A percentile compares a stretch with the other conserved stretches of the same genome.
Conservation (phyloP, 2,329 filamentous ascomycete genomes). For the Xylaria polymorpha region DNA sequence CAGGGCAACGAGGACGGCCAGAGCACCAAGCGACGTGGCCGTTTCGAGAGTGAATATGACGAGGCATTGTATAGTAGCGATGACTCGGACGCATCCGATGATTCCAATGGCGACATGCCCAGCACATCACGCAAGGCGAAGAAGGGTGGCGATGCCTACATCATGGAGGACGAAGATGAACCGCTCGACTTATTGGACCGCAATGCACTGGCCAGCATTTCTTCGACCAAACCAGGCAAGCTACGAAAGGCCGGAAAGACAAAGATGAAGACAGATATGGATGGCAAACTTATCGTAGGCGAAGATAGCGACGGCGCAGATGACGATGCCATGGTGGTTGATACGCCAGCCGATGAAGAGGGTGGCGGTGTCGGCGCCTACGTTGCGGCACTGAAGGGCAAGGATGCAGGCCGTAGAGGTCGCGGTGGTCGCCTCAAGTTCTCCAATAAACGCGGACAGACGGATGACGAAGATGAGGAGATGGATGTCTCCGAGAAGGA, state of each 20-base stretch:
- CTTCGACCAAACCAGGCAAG: slow-evolving; percentile 83
- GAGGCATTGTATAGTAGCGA: slow-evolving; percentile 92
- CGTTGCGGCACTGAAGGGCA: slow-evolving; percentile 75
- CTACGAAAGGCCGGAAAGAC: slow-evolving; percentile 64
- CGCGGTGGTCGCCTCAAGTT: slow-evolving; percentile 77
- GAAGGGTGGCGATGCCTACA: slow-evolving; percentile 80
- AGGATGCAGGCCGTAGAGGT: slow-evolving; percentile 72
- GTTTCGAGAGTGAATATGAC: slow-evolving; percentile 93
- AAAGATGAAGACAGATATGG: slow-evolving; percentile 77
- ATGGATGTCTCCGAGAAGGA: slow-evolving; percentile 65
- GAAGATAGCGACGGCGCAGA: slow-evolving; percentile 61
- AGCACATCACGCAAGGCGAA: slow-evolving; percentile 59
- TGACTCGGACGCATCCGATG: slow-evolving; percentile 70
- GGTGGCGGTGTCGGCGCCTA: slow-evolving; percentile 74
- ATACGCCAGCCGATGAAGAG: slow-evolving; percentile 58
- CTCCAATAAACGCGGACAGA: slow-evolving; percentile 69
- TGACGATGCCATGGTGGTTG: slow-evolving; percentile 71
- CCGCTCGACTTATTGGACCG: slow-evolving; percentile 93
- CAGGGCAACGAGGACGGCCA: slow-evolving; percentile 67
- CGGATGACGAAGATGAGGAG: slow-evolving; percentile 62
- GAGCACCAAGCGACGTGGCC: slow-evolving; percentile 63
- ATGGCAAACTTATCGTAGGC: slow-evolving; percentile 84
- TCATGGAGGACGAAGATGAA: slow-evolving; percentile 93
- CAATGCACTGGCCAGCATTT: slow-evolving; percentile 90
- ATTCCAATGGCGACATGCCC: slow-evolving; percentile 69